Evolutionary conservation across 1,284 basidiomycete species (phyloP), one percentile per base, ranked within the genome.

Genomic region (Cryptococcus wingfieldii): DNA sequence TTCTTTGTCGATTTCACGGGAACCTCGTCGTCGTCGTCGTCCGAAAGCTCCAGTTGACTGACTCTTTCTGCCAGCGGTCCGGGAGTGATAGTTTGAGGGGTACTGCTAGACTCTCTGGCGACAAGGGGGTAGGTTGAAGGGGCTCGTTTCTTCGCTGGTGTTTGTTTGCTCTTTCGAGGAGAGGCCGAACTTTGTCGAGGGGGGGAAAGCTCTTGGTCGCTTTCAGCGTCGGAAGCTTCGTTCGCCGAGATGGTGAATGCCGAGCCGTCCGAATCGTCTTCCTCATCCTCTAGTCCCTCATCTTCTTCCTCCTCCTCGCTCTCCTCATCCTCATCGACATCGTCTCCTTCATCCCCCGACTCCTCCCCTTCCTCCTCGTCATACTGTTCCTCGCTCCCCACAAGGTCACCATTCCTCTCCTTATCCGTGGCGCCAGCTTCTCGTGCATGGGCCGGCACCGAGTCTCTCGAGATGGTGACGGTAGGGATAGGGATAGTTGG

Each of bases 1-100:
- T 82, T 82, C 63, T 49, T 51, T 0, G 79, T 79, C 42, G 79
- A 79, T 47, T 70, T 74, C 37, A 74, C 74, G 2, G 71, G 66
- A 50, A 77, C 69, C 23, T 66, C 69, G 23, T 67, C 68, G 31
- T 68, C 65, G 13, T 60, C 60, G 18, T 48, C 55, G 28, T 39
- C 54, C 25, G 46, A 46, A 14, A 59, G n/a, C 16, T 59, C 50
- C 5, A 56, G 27, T 51, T 66, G 67, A 19, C 59, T 57, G 18
- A 58, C 19, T 44, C 62, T 62, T 60, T 69, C 70, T n/a, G 63
- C 57, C 18, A 70, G 47, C 2, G 65, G 65, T 19, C 50, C 46
- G 16, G 51, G 58, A 16, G 58, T 53, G 0, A 23, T 23, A 23
- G 3, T 23, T 23, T 23, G 23, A 23, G 31, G 31, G 31, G 31